Evolutionary conservation across 306 rosid genomes (phyloP).

Genomic region (Quillaja saponaria): DNA sequence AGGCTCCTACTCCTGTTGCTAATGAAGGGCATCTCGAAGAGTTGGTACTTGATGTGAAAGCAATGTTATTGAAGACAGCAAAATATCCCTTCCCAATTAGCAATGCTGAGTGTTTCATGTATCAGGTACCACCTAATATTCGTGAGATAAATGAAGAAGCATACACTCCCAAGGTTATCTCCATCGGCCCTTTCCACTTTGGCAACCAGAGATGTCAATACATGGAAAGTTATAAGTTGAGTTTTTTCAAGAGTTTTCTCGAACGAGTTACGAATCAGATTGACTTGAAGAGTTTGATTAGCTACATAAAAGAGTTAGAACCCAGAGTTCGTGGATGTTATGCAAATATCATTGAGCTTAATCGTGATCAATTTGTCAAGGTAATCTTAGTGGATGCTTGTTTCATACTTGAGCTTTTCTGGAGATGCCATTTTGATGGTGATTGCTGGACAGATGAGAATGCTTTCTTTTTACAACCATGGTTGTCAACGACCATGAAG

Average conservation of each 20-base stretch:
- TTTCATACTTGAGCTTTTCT: conserved; percentile 13
- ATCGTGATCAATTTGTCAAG: not conserved
- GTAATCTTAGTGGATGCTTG: conserved; percentile 3
- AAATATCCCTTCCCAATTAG: too few species aligned
- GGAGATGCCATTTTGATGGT: accelerated
- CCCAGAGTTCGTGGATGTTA: not conserved
- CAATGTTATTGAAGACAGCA: not conserved
- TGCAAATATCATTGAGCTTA: not conserved
- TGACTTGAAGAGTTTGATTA: not conserved
- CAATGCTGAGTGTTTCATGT: not conserved
- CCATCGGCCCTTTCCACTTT: too few species aligned
- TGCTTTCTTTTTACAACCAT: not conserved
- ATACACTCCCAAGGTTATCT: not conserved
- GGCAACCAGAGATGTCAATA: too few species aligned
- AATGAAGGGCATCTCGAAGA: too few species aligned
- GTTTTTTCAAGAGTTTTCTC: not conserved
- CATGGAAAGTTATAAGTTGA: too few species aligned
- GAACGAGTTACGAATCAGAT: not conserved
- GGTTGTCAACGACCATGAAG: not conserved
- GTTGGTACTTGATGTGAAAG: not conserved
- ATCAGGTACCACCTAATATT: not conserved
- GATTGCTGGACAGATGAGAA: not conserved
- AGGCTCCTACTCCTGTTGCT: too few species aligned
- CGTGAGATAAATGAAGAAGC: not conserved
- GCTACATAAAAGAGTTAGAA: not conserved